Conservation (phyloP, 352 stramenopile genomes). For the Pythium plurisporium region DNA sequence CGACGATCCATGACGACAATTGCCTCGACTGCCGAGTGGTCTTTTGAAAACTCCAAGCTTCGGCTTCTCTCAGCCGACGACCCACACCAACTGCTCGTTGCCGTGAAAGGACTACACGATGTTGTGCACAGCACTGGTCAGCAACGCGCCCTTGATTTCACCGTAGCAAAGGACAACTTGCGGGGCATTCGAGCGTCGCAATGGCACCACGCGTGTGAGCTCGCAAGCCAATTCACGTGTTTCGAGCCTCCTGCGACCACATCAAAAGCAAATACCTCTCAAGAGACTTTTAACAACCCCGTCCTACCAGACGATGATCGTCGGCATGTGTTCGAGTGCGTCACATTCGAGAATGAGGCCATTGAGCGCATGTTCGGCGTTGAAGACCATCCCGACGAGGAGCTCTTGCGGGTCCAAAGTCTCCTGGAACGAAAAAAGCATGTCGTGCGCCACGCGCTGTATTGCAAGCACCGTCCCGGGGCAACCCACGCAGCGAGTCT, state of each 20-base stretch:
- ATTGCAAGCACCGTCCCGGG: slow-evolving; percentile 37
- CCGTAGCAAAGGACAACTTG: slow-evolving; percentile 26
- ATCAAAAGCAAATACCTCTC: neutral
- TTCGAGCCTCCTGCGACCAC: neutral
- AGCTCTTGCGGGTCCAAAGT: slow-evolving; percentile 36
- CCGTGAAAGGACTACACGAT: slow-evolving; percentile 31
- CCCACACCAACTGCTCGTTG: slow-evolving; percentile 26
- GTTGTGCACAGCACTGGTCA: slow-evolving; percentile 26
- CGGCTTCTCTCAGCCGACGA: slow-evolving; percentile 30
- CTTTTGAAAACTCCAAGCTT: slow-evolving; percentile 40
- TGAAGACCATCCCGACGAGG: slow-evolving; percentile 43
- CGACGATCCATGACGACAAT: slow-evolving; percentile 22
- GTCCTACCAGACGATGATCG: slow-evolving; percentile 28
- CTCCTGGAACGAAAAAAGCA: slow-evolving; percentile 52
- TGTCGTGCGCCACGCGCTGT: slow-evolving; percentile 45
- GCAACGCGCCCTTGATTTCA: slow-evolving; percentile 34
- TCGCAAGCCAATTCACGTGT: slow-evolving; percentile 37
- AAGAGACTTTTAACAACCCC: neutral
- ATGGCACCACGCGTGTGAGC: slow-evolving; percentile 45
- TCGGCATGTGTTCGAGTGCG: slow-evolving; percentile 51
- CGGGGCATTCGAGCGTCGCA: slow-evolving; percentile 35
- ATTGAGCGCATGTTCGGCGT: slow-evolving; percentile 57
- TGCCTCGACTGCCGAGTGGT: slow-evolving; percentile 6
- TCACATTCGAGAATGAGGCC: slow-evolving; percentile 49
- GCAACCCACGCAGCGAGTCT: slow-evolving; percentile 47